Evolutionary conservation across 202 grass and related monocot species (phyloP).

Genomic region (Tripidium arundinaceum): DNA sequence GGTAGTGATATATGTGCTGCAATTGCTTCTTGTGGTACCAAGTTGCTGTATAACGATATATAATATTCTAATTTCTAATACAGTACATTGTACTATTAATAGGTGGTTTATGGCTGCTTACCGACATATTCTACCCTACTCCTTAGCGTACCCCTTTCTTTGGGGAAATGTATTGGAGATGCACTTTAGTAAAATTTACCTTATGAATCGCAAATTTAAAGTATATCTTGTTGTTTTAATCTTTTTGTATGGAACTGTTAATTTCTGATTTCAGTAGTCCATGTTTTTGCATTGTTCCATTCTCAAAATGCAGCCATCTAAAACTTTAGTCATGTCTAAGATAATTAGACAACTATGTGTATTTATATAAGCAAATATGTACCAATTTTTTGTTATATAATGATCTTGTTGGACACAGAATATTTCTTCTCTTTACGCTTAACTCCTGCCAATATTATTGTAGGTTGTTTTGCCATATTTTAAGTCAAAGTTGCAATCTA

Average conservation of each 20-base stretch:
- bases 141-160: not conserved
- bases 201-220: not conserved
- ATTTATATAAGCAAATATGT: slow-evolving; percentile 2
- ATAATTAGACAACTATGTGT: not conserved
- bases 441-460: slow-evolving; percentile 26
- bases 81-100: not conserved
- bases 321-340: not conserved
- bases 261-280: not conserved
- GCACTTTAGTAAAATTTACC: not conserved
- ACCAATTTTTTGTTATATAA: not conserved
- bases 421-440: slow-evolving; percentile 16
- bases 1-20: not conserved
- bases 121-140: not conserved
- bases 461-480: slow-evolving; percentile 99
- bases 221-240: not conserved
- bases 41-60: not conserved
- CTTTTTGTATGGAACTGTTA: not conserved
- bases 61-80: not conserved
- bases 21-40: not conserved
- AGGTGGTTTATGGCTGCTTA: not conserved
- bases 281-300: not conserved
- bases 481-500: slow-evolving; percentile 86
- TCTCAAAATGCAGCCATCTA: not conserved
- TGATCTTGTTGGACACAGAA: not conserved
- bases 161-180: not conserved